Evolutionary conservation across 192 early-diverging fungal species (phyloP), one percentile per base, ranked within the genome.

Genomic region (Backusella morwellensis): DNA sequence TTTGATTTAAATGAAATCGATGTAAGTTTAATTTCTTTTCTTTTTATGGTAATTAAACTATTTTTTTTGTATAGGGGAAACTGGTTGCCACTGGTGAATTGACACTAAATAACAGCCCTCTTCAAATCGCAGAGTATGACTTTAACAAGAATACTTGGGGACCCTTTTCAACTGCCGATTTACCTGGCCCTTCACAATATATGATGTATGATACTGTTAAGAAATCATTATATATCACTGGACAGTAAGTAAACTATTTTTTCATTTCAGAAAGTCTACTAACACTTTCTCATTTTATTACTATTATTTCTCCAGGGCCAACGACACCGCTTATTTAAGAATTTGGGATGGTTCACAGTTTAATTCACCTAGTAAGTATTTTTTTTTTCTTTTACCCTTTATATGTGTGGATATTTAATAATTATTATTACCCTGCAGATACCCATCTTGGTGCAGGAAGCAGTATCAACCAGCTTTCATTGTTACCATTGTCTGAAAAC

Each of bases 1-100:
- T 38, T 15, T 9, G 79, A 81, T 32, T 41, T 85, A 2, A 82
- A 81, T 38, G 81, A 83, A 52, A 69, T 79, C 32, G 70, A 72
- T 26, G 77, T 76, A 73, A 23, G 75, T 50, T 23, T 21, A 23
- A 19, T 50, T n/a, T n/a, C 52, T 29, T 72, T 56, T 63, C 50
- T 6, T 76, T 44, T 70, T 34, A 40, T 29, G 19, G 36, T 67
- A 34, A 19, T 23, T 41, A 42, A 26, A 2, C 52, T 54, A n/a
- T 21, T n/a, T 54, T 0, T 59, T 23, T 59, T 50, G 5, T 32
- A 21, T 74, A 73, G 77, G 67, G 54, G 19, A 47, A 75, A 59
- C 35, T 80, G 21, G 29, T 80, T 26, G 71, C 73, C 41, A 66
- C 70, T n/a, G 79, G 79, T 8, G 52, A 76, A 47, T 40, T 80